Base-by-base conservation (phyloP, 2,329 filamentous ascomycete species). In the Septoria linicola region DNA sequence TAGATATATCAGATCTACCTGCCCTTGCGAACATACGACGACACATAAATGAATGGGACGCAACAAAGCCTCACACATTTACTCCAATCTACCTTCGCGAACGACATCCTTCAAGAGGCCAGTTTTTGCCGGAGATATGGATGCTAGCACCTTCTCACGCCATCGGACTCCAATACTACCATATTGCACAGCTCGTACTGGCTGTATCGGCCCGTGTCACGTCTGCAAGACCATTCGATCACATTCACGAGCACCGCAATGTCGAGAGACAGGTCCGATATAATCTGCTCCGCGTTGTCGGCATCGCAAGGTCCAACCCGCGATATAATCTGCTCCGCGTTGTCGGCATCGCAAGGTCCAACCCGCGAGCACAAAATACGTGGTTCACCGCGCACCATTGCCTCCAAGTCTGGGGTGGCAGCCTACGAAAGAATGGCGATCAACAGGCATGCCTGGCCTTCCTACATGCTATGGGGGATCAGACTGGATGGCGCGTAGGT, bases 361-460 rank as follows among this genome's bases (percentile, higher is more conserved):
- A 57, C 16, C 14, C 34, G 6, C 36, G 56, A 19, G 54, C 54
- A 8, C 41, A 57, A 37, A 59, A 59, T 39, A 54, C 54, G 1
- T 57, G 47, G 54, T 59, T 59, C 25, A 59, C 56, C 3, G 56
- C 56, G n/a, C 50, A 50, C 13, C 56, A 59, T 16, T 59, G 56
- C 17, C 41, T 59, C 31, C 41, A 48, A 4, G 56, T 59, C 2
- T 59, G 56, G 56, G 49, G 50, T 21, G 50, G 42, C 13, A 48
- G 43, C 20, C 11, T 59, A 19, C 23, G 48, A 2, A 49, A 43
- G 16, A 20, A 41, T 4, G 47, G 42, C 10, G 56, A 59, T 16
- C 54, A 52, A 37, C 51, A 50, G 21, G n/a, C n/a, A n/a, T n/a
- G n/a, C n/a, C n/a, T n/a, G n/a, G n/a, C n/a, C n/a, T n/a, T n/a